Conservation (phyloP, 164 flowering plant species). For the Stephania cephalantha region DNA sequence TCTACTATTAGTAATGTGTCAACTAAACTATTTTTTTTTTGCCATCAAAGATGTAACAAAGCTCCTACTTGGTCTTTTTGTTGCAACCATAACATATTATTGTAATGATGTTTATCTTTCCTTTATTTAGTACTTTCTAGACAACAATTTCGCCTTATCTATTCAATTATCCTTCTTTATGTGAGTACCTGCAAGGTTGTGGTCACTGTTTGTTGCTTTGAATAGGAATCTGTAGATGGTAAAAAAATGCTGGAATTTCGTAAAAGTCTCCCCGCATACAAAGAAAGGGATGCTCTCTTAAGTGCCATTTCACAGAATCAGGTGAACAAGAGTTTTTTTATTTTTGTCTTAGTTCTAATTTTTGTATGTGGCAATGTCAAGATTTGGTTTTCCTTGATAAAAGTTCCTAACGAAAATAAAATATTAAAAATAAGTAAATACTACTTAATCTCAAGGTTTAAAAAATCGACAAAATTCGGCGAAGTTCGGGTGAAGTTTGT, state of each 20-base stretch:
- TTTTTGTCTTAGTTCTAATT: not conserved
- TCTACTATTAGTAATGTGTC: not conserved
- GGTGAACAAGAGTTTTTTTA: slow-evolving; percentile 32
- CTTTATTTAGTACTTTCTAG: not conserved
- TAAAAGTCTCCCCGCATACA: slow-evolving; percentile 69
- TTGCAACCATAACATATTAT: not conserved
- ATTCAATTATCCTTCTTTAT: not conserved
- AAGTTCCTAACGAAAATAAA: no score
- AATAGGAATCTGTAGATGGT: slow-evolving; percentile 83
- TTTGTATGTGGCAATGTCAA: no score
- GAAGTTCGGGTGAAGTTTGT: no score
- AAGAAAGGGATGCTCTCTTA: slow-evolving; percentile 70
- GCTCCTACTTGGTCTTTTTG: not conserved
- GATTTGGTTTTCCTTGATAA: no score
- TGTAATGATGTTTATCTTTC: not conserved
- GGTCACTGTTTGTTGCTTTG: not conserved
- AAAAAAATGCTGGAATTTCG: slow-evolving; percentile 66
- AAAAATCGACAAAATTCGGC: no score
- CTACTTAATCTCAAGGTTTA: no score
- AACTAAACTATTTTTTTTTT: no score
- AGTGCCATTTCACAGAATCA: slow-evolving; percentile 63
- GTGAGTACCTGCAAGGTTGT: not conserved
- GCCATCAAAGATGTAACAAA: not conserved
- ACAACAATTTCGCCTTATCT: not conserved
- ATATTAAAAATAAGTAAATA: no score